Percentiles rank a stretch among this genome's conserved stretches.
phyloP scores from a whole-genome alignment of 768 basidiomycete species.

The Postia placenta region DNA sequence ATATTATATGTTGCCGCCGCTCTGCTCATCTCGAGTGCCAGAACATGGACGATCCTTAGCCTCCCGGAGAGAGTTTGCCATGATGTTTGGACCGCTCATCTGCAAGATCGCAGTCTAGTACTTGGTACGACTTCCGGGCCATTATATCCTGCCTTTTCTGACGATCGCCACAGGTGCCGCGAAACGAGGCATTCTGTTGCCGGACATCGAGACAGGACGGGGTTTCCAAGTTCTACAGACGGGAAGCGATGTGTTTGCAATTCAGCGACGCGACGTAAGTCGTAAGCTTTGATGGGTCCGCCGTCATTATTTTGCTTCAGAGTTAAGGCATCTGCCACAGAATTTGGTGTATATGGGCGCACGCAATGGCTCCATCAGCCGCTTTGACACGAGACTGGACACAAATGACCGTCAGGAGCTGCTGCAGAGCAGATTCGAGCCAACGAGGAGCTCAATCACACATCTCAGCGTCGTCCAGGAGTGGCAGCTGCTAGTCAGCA shows the following conservation, averaged over 20 bases:
- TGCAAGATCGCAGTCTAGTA: background rate
- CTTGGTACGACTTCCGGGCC: constrained; percentile 6
- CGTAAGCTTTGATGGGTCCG: too few species aligned
- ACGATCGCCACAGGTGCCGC: background rate
- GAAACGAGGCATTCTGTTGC: background rate
- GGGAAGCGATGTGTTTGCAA: constrained; percentile 3
- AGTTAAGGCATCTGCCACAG: constrained; percentile 5
- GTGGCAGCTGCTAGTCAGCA: constrained; percentile 48
- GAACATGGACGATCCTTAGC: constrained; percentile 3
- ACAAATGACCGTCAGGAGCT: constrained; percentile 2
- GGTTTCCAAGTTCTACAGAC: background rate
- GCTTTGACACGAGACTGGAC: constrained; percentile 13
- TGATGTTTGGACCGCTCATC: constrained; percentile 3
- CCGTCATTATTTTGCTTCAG: too few species aligned
- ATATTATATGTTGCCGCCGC: background rate
- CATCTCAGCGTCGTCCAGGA: constrained; percentile 46
- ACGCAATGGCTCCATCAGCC: constrained; percentile 10
- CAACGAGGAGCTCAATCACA: constrained; percentile 38
- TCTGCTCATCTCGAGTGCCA: too few species aligned
- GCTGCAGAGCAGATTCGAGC: background rate
- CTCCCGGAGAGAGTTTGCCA: constrained; percentile 3
- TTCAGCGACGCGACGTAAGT: constrained; percentile 7
- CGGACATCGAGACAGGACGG: constrained; percentile 1
- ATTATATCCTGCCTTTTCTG: background rate
- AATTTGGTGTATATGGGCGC: constrained; percentile 12